Evolutionary conservation across 2,329 filamentous ascomycete species (phyloP), one percentile per base, ranked within the genome.

Genomic region (Colletotrichum limetticola): DNA sequence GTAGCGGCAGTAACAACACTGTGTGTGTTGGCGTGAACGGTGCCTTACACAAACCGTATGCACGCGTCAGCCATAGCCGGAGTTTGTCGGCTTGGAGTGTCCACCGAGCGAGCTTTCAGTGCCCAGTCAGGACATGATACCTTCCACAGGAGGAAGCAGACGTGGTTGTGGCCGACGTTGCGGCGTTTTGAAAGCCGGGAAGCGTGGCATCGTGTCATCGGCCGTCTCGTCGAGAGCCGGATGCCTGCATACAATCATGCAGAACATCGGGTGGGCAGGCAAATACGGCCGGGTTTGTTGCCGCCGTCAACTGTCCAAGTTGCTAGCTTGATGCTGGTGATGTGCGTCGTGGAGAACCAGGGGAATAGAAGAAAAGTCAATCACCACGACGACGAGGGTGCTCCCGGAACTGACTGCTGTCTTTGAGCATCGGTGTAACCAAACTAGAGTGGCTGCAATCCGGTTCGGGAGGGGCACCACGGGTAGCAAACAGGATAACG

Each of bases 101-200:
- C 46, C 24, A 60, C 56, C 16, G 68, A 61, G 19, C 16, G 7
- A 49, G 56, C 32, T 61, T 16, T 67, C 68, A 67, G 66, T 26
- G 24, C 9, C 46, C 26, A 28, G 24, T 26, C 9, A 14, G 32
- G 30, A 14, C 5, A 16, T 4, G 19, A 9, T 19, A n/a, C n/a
- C 14, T 55, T n/a, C 22, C 8, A 49, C 22, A 64, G 19, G 49
- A 55, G 22, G 28, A 55, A 32, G 4, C 28, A n/a, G n/a, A 14
- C 19, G 8, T 19, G 24, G 37, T 11, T 16, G 26, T 12, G 24
- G 6, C 19, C 19, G 42, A n/a, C n/a, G 42, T 37, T 55, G 37
- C 22, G 42, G 32, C 37, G 71, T 73, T 73, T 66, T 65, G 67
- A 58, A 52, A 73, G 60, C 66, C 71, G 66, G 65, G 57, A n/a